Evolutionary conservation across 805 yeast species (phyloP), one percentile per base, ranked within the genome.

Genomic region (Pichia rugopelliculosa): DNA sequence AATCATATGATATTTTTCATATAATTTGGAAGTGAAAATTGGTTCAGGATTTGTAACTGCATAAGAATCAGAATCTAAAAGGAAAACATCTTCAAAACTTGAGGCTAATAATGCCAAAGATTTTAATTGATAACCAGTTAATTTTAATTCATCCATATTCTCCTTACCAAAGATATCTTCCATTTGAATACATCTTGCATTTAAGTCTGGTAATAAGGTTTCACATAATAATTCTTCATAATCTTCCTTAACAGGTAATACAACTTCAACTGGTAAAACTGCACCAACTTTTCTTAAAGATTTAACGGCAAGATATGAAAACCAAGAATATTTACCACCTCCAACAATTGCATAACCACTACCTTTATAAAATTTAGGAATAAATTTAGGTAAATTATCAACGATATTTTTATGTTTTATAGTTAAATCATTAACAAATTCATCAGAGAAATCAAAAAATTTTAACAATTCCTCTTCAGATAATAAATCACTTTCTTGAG

Each of bases 31-130:
- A 2, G 63, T 63, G 48, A 81, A 75, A 22, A 82, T 57, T n/a
- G 65, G 58, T 49, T 77, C 80, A 1, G 90, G 82, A 13, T 62
- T 50, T 3, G 77, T 60, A 20, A 73, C 65, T 4, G 76, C 71
- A 42, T 72, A 59, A 49, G 71, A 71, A 55, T 75, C 80, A 41
- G 75, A 67, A 56, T 75, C 80, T 26, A 75, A 56, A 10, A 72
- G 50, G 6, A 75, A 58, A n/a, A 69, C 68, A 47, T 74, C 70
- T 49, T 75, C 77, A 58, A 75, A 75, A 13, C 73, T 67, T 15
- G 78, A 71, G 1, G 73, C 50, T 57, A 87, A 55, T 27, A 75
- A 54, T 15, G 78, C 77, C 27, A 75, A 57, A 3, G 66, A 62
- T 50, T 71, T 71, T 11, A 61, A 58, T 48, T 69, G 75, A 48